Base-by-base conservation (phyloP, 176 grass and related monocot species). In the Triticum dicoccoides region DNA sequence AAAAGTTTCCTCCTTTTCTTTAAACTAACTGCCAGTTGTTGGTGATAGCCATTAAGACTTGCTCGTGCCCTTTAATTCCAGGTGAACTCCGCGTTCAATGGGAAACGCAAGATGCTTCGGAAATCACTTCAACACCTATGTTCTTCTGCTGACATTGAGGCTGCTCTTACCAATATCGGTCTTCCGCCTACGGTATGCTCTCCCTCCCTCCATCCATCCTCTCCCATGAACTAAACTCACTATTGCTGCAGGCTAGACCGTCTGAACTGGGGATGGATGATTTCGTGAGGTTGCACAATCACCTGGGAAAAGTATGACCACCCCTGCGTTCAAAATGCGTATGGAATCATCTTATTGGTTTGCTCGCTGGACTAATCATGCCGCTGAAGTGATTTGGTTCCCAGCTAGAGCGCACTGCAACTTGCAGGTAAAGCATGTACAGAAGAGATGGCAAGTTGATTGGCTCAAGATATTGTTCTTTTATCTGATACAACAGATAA, bases 81-180 rank as follows among this genome's bases (percentile, higher is more conserved):
- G 96, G 92, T 96, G 68, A 98, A 92, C 73, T 98, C 91, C 1
- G 93, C 93, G 45, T 98, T 98, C 82, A 92, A 89, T 84, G 96
- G 96, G 30, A 98, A 98, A 80, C 90, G 96, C 65, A 98, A 98
- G 90, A 98, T 98, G 96, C 85, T 98, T 85, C 89, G 92, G 49
- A 95, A 94, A 86, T 94, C 93, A 54, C 93, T 98, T 87, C 93
- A 95, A 14, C 87, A 95, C 61, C 65, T 98, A 78, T 83, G 79
- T 73, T 83, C 91, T 78, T 84, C 96, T 82, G 27, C 42, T 64
- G 88, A 95, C 61, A 95, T 98, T 2, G 90, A 98, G 75, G 73
- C 91, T 0, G 91, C 93, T 82, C 93, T 98, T 23, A 51, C 62
- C 47, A 88, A 39, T 65, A 92, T 98, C 35, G 93, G 86, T 39